A percentile compares a stretch with the other conserved stretches of the same genome.
Evolutionary conservation across 2,329 filamentous ascomycete species (phyloP).

Genomic region (Talaromyces sp.): DNA sequence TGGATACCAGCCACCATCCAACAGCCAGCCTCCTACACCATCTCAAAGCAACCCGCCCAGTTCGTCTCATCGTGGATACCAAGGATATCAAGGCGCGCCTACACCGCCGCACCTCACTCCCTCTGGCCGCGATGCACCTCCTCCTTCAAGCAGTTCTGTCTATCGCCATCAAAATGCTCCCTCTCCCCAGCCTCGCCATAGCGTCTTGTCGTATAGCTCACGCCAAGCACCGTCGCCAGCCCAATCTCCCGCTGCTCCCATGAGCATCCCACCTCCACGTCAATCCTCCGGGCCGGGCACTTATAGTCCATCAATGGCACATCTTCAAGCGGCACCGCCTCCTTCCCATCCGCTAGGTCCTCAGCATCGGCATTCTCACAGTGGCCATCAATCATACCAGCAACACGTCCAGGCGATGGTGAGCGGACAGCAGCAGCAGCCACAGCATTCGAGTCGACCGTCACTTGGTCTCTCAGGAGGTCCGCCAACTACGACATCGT

Average conservation of each 20-base stretch:
- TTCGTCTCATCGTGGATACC: slow-evolving; percentile 6
- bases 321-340: slow-evolving; percentile 19
- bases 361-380: slow-evolving; percentile 15
- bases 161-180: slow-evolving; percentile 18
- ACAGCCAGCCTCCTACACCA: slow-evolving; percentile 8
- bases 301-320: slow-evolving; percentile 22
- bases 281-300: slow-evolving; percentile 20
- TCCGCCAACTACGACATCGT: slow-evolving; percentile 28
- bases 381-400: slow-evolving; percentile 28
- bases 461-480: slow-evolving; percentile 24
- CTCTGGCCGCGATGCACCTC: slow-evolving; percentile 28
- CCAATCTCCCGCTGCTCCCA: slow-evolving; percentile 24
- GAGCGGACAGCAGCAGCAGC: slow-evolving; percentile 30
- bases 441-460: slow-evolving; percentile 22
- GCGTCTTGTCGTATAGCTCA: slow-evolving; percentile 24
- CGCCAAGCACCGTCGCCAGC: slow-evolving; percentile 29
- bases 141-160: slow-evolving; percentile 15
- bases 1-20: slow-evolving; percentile 6
- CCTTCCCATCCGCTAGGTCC: slow-evolving; percentile 20
- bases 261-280: slow-evolving; percentile 25
- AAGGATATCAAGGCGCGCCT: slow-evolving; percentile 14
- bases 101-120: slow-evolving; percentile 14
- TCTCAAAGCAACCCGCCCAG: slow-evolving; percentile 6
- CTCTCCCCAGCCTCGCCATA: slow-evolving; percentile 29
- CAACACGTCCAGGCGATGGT: slow-evolving; percentile 37